Conservation (phyloP, 805 yeast genomes). For the Yamadazyma olivae region DNA sequence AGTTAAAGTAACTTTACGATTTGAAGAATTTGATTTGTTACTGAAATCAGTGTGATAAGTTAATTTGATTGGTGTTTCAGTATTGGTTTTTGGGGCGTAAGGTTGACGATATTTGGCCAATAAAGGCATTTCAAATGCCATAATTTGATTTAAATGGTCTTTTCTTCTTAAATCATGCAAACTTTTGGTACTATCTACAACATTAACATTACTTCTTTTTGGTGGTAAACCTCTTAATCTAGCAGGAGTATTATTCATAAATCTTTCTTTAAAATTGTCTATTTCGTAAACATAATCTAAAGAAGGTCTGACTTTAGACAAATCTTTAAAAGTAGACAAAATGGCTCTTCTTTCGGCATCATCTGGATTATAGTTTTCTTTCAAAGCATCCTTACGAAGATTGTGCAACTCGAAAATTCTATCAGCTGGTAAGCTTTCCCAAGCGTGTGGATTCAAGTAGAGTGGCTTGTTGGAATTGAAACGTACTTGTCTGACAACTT, state of each 20-base stretch:
- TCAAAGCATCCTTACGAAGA: constrained; percentile 49
- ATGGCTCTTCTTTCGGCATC: constrained; percentile 64
- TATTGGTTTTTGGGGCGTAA: constrained; percentile 48
- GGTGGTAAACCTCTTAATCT: constrained; percentile 36
- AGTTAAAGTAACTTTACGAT: constrained; percentile 62
- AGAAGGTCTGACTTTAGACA: constrained; percentile 25
- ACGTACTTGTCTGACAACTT: constrained; percentile 6
- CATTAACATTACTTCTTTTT: constrained; percentile 32
- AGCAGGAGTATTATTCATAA: constrained; percentile 40
- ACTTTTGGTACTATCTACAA: constrained; percentile 31
- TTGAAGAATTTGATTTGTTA: constrained; percentile 69
- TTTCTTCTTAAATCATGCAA: constrained; percentile 60
- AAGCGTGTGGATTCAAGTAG: constrained; percentile 60
- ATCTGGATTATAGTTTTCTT: constrained; percentile 40
- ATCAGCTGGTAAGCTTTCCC: constrained; percentile 68
- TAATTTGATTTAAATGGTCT: constrained; percentile 73
- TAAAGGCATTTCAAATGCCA: constrained; percentile 90
- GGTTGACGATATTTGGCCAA: constrained; percentile 71
- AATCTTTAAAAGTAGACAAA: constrained; percentile 34
- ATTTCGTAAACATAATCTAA: constrained; percentile 40
- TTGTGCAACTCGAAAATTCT: constrained; percentile 59
- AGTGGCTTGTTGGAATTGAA: constrained; percentile 22
- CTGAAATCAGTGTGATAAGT: constrained; percentile 65
- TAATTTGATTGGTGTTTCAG: constrained; percentile 56
- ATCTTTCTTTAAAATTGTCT: constrained; percentile 40